Conservation (phyloP, 306 rosid species). For the Cucumis melo region DNA sequence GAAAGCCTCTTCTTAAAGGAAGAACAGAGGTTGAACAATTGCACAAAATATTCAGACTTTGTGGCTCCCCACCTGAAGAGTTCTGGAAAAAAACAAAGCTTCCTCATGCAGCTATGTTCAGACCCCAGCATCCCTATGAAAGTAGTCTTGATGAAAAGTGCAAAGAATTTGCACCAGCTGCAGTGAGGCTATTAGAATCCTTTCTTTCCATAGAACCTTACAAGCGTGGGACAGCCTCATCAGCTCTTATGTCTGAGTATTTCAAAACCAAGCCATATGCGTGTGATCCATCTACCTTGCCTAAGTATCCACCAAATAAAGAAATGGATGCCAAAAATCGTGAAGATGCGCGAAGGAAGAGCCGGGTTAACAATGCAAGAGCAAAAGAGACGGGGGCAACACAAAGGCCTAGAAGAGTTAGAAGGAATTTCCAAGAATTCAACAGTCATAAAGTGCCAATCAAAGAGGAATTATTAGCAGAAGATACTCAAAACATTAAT, state of each 20-base stretch:
- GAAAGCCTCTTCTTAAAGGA: constrained; percentile 85
- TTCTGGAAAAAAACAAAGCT: constrained; percentile 71
- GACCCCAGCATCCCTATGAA: constrained; percentile 64
- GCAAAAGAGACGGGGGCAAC: constrained; percentile 36
- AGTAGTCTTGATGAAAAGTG: constrained; percentile 55
- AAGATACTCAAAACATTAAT: constrained; percentile 6
- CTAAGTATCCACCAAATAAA: constrained; percentile 84
- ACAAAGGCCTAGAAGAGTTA: constrained; percentile 38
- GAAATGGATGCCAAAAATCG: constrained; percentile 79
- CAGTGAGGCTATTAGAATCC: constrained; percentile 50
- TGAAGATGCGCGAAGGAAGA: constrained; percentile 58
- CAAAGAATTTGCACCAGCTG: constrained; percentile 38
- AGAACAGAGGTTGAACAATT: constrained; percentile 99
- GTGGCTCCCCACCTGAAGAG: constrained; percentile 92
- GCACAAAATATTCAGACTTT: constrained; percentile 84
- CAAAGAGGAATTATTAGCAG: constrained; percentile 17
- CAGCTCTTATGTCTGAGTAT: constrained; percentile 84
- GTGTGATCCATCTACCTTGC: constrained; percentile 70
- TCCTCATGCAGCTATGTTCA: constrained; percentile 85
- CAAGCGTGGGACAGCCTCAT: constrained; percentile 77
- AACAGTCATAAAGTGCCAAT: neutral
- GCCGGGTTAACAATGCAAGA: constrained; percentile 17
- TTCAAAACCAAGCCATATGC: constrained; percentile 67
- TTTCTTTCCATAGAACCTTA: constrained; percentile 57
- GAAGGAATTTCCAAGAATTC: constrained; percentile 36